Evolutionary conservation across 371 early-diverging fungal species (phyloP), one percentile per base, ranked within the genome.

Genomic region (Mucor saturninus): DNA sequence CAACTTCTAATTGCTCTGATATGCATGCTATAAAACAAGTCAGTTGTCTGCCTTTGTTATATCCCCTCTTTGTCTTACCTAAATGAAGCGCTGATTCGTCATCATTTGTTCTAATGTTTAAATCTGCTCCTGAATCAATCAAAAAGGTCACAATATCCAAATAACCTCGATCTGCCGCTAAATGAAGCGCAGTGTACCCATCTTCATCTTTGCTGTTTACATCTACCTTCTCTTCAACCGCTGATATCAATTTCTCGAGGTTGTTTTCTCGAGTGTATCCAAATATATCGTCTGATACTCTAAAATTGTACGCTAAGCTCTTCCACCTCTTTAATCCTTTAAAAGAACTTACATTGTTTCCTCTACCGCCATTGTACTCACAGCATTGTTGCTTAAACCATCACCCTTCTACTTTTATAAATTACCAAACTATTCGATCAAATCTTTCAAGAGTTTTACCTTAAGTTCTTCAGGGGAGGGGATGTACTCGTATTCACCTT

Each of bases 141-240:
- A 82, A 50, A 2, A 64, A 28, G 21, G 67, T 54, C 3, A 71
- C 71, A 14, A 69, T 55, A 11, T 77, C 74, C 5, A 65, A 5
- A 64, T 79, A 46, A 0, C 83, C 83, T 38, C 83, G 60, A 55
- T 82, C 80, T 28, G 73, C 67, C 26, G 83, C 80, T 53, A 76
- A 67, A 67, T 82, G 83, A 30, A 82, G 71, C 2, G 70, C 69
- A 21, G 78, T 71, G 40, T 77, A 58, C 11, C 83, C 80, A 11
- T 71, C 70, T 54, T 76, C 72, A 50, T 50, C 50, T 31, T 65
- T 68, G 11, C 55, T 56, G 26, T 74, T 45, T 6, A 59, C 35
- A 5, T 66, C 42, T 7, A 46, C 35, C 14, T 65, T 30, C 9
- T 31, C 29, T 29, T 51, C 21, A 2, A 75, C 31, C 7, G 28